Conservation (phyloP, 768 basidiomycete species). For the Dioszegia aurantiaca region DNA sequence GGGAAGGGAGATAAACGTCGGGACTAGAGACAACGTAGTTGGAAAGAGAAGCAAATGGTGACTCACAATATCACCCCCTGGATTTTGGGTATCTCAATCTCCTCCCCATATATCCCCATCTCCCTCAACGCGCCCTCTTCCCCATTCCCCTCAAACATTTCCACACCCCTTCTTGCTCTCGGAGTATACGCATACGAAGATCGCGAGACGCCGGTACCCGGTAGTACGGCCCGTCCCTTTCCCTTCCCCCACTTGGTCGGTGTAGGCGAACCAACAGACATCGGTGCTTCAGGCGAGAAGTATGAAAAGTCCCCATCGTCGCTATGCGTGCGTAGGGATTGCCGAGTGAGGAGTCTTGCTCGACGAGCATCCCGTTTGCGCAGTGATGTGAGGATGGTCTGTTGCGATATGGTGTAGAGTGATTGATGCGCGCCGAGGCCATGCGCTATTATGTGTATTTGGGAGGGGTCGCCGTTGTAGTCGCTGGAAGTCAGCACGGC, state of each 20-base stretch:
- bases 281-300: too few species aligned
- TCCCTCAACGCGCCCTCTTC: not conserved
- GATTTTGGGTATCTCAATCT: slow-evolving; percentile 22
- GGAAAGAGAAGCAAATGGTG: not conserved
- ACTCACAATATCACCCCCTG: slow-evolving; percentile 30
- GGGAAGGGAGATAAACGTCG: too few species aligned
- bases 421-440: slow-evolving; percentile 31
- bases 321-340: too few species aligned
- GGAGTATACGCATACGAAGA: too few species aligned
- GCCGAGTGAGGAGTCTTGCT: too few species aligned
- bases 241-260: too few species aligned
- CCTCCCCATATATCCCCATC: slow-evolving; percentile 26
- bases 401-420: slow-evolving; percentile 32
- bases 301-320: too few species aligned
- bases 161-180: too few species aligned
- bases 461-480: slow-evolving; percentile 25
- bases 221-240: too few species aligned
- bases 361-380: slow-evolving; percentile 9
- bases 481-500: not conserved
- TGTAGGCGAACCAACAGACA: too few species aligned
- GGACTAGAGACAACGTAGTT: too few species aligned
- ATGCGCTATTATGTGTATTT: slow-evolving; percentile 31
- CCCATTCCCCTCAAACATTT: not conserved
- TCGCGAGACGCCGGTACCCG: too few species aligned
- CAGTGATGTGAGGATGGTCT: slow-evolving; percentile 33